Conservation (phyloP, 148 eudicot species). For the Heliosperma pusillum region DNA sequence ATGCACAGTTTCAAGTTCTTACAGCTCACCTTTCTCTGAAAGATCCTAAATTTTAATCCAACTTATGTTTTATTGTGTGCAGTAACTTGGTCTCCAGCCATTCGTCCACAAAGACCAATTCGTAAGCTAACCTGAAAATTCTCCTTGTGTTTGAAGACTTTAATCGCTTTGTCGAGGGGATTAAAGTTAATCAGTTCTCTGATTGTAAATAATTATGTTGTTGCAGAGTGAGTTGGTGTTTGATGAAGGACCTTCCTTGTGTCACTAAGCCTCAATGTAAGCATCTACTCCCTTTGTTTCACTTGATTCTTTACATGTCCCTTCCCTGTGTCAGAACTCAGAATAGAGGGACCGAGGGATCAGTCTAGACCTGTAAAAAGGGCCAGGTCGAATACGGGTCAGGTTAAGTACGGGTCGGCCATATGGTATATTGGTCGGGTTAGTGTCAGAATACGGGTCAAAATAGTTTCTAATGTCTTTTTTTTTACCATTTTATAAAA, state of each 20-base stretch:
- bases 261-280: slow-evolving; percentile 37
- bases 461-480: no score
- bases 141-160: not conserved
- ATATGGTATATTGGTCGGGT: no score
- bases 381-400: no score
- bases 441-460: no score
- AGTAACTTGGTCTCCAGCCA: slow-evolving; percentile 60
- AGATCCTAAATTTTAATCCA: not conserved
- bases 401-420: no score
- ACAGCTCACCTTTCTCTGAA: not conserved
- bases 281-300: not conserved
- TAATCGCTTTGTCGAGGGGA: not conserved
- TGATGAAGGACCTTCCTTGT: slow-evolving; percentile 54
- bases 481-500: no score
- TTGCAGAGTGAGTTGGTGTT: slow-evolving; percentile 26
- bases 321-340: not conserved
- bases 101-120: slow-evolving; percentile 30
- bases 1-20: not conserved
- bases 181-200: not conserved
- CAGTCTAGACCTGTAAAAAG: no score
- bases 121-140: slow-evolving; percentile 37
- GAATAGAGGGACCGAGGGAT: no score
- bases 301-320: not conserved
- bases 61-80: slow-evolving; percentile 18
- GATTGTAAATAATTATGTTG: not conserved